Percentiles rank a stretch among this genome's conserved stretches.
These are phyloP conservation scores for Zizania palustris DNA, from an alignment of 202 grass and related monocot species.

Conservation along the genomic window DNA sequence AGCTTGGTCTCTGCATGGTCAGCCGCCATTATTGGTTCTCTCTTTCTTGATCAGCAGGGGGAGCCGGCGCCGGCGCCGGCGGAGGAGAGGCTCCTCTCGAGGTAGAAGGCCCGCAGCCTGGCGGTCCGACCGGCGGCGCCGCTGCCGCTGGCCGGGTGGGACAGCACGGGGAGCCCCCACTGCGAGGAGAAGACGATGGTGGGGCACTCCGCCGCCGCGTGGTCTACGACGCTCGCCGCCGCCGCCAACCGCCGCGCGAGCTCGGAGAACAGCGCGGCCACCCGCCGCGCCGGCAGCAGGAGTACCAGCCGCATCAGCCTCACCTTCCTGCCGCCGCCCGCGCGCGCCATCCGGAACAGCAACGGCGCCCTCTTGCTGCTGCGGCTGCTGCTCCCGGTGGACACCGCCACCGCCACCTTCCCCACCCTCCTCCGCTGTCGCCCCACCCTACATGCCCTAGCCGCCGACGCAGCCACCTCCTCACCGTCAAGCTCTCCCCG, in stretches of 20 bases:
- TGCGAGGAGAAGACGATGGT: conserved; percentile 74
- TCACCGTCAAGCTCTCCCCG: conserved; percentile 13
- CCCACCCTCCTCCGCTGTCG: conserved; percentile 41
- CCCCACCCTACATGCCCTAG: conserved; percentile 20
- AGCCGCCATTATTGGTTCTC: background rate
- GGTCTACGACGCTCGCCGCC: conserved; percentile 35
- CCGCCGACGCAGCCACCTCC: conserved; percentile 7
- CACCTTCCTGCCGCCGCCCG: conserved; percentile 25
- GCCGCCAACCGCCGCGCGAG: conserved; percentile 48
- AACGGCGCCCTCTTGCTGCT: conserved; percentile 20
- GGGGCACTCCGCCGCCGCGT: conserved; percentile 47
- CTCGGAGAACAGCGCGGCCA: conserved; percentile 62
- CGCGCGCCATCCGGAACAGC: conserved; percentile 29
- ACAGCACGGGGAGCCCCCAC: conserved; percentile 76
- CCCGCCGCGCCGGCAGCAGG: conserved; percentile 46
- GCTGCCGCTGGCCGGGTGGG: conserved; percentile 44
- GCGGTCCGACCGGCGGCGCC: conserved; percentile 32
- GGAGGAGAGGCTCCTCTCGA: conserved; percentile 56
- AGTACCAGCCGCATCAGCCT: conserved; percentile 51
- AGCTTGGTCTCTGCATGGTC: background rate
- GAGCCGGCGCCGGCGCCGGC: conserved; percentile 16
- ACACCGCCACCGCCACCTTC: conserved; percentile 38
- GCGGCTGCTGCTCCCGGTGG: background rate
- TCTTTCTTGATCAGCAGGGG: conserved; percentile 38
- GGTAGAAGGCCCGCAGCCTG: conserved; percentile 49